Evolutionary conservation across 164 flowering plant genomes (phyloP).

Genomic region (Magnolia kwangsiensis): DNA sequence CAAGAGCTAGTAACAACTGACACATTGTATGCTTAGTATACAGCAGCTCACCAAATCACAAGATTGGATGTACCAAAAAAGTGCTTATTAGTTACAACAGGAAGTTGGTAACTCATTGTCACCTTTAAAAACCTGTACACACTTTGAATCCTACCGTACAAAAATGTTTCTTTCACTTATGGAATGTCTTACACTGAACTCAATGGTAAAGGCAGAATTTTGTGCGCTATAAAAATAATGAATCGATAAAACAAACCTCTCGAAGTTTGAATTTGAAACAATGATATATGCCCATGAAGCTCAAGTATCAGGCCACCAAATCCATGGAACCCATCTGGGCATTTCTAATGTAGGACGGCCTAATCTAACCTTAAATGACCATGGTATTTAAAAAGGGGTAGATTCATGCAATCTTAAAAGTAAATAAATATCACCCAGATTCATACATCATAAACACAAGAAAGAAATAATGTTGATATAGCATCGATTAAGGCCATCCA

Average conservation of each 20-base stretch:
- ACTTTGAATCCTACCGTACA: background rate
- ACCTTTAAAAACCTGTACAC: background rate
- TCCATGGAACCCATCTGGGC: background rate
- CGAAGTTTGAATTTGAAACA: background rate
- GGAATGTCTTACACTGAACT: background rate
- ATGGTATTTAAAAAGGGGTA: too few species aligned
- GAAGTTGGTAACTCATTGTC: background rate
- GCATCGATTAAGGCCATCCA: too few species aligned
- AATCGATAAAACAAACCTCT: background rate
- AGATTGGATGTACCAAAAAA: background rate
- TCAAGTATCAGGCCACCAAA: background rate
- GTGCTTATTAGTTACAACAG: background rate
- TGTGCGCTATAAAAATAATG: background rate
- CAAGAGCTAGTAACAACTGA: too few species aligned
- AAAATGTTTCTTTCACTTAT: background rate
- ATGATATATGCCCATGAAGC: background rate
- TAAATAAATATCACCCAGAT: too few species aligned
- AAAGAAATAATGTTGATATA: too few species aligned
- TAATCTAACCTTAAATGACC: too few species aligned
- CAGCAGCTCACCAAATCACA: background rate
- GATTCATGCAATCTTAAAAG: too few species aligned
- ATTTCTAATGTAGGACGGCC: too few species aligned
- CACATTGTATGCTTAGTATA: too few species aligned
- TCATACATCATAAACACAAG: too few species aligned
- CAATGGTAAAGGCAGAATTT: background rate